These are phyloP conservation scores for Amanita polypyramis DNA, from an alignment of 768 basidiomycete species.

Conservation along the genomic window DNA sequence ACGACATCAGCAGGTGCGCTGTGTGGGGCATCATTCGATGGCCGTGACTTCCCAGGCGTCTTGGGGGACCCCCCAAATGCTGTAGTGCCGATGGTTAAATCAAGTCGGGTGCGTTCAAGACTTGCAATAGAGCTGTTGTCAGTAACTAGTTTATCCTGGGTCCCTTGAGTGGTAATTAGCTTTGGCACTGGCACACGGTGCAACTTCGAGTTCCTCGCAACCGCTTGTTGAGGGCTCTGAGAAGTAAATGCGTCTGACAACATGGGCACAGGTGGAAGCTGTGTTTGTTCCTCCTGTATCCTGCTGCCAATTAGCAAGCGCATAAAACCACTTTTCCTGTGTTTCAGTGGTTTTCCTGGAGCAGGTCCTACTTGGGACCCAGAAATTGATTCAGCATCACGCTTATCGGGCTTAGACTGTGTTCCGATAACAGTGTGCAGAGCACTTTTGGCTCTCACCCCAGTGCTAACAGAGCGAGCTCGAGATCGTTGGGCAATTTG, in stretches of 20 bases:
- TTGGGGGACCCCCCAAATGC: slow-evolving; percentile 7
- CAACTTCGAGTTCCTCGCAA: slow-evolving; percentile 16
- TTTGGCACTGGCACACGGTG: slow-evolving; percentile 32
- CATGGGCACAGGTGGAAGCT: slow-evolving; percentile 49
- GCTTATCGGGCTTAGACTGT: slow-evolving; percentile 29
- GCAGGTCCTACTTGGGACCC: slow-evolving; percentile 10
- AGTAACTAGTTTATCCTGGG: background rate
- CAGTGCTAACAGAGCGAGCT: slow-evolving; percentile 53
- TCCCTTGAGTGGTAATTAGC: background rate
- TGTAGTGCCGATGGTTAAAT: slow-evolving; percentile 29
- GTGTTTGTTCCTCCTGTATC: slow-evolving; percentile 31
- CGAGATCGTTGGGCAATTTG: slow-evolving; percentile 21
- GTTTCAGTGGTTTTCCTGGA: slow-evolving; percentile 44
- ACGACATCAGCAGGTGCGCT: slow-evolving; percentile 58
- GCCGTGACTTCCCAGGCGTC: slow-evolving; percentile 18
- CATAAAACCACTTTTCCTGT: slow-evolving; percentile 79
- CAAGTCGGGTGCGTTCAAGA: slow-evolving; percentile 14
- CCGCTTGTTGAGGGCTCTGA: slow-evolving; percentile 15
- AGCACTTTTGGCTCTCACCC: slow-evolving; percentile 40
- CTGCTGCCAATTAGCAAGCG: slow-evolving; percentile 55
- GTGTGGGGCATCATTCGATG: slow-evolving; percentile 25
- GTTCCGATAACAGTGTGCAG: slow-evolving; percentile 30
- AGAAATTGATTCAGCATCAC: slow-evolving; percentile 27
- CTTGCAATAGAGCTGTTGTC: background rate
- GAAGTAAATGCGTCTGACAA: slow-evolving; percentile 28